These are phyloP conservation scores for Geotrichum reessii DNA, from an alignment of 1,139 yeast species.

Conservation along the genomic window DNA sequence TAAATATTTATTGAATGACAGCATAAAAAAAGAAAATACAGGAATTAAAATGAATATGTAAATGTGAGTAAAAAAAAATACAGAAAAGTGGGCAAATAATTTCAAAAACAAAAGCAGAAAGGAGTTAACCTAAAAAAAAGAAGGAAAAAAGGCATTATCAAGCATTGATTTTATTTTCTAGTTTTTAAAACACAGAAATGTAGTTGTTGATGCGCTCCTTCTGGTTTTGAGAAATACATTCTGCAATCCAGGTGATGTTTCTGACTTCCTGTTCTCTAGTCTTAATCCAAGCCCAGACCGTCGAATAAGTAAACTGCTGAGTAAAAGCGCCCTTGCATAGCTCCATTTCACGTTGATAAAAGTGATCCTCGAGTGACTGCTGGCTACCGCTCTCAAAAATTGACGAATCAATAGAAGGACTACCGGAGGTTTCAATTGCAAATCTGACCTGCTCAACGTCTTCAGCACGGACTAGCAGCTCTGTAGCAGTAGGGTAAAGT, in stretches of 20 bases:
- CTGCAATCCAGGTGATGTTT: slow-evolving; percentile 97
- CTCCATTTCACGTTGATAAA: slow-evolving; percentile 87
- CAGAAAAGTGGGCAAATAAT: not conserved
- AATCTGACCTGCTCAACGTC: slow-evolving; percentile 79
- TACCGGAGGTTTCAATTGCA: slow-evolving; percentile 68
- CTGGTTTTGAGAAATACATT: slow-evolving; percentile 58
- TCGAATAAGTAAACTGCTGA: slow-evolving; percentile 86
- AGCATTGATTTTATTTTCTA: not conserved
- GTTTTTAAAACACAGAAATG: slow-evolving; percentile 36
- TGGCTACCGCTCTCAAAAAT: slow-evolving; percentile 57
- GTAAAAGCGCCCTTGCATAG: slow-evolving; percentile 90
- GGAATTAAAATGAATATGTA: not conserved
- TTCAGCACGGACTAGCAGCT: slow-evolving; percentile 65
- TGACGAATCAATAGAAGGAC: slow-evolving; percentile 22
- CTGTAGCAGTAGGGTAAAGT: slow-evolving; percentile 69
- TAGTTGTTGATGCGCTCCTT: slow-evolving; percentile 40
- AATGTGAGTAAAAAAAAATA: not conserved
- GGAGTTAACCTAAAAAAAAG: not conserved
- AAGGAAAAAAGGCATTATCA: not conserved
- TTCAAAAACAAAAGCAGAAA: not conserved
- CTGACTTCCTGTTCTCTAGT: slow-evolving; percentile 94
- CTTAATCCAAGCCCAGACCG: slow-evolving; percentile 95
- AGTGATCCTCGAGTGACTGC: slow-evolving; percentile 83
- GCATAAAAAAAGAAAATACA: not conserved
- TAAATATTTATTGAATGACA: not conserved